Evolutionary conservation across 176 grass and related monocot species (phyloP).

Genomic region (Puccinellia tenuiflora): DNA sequence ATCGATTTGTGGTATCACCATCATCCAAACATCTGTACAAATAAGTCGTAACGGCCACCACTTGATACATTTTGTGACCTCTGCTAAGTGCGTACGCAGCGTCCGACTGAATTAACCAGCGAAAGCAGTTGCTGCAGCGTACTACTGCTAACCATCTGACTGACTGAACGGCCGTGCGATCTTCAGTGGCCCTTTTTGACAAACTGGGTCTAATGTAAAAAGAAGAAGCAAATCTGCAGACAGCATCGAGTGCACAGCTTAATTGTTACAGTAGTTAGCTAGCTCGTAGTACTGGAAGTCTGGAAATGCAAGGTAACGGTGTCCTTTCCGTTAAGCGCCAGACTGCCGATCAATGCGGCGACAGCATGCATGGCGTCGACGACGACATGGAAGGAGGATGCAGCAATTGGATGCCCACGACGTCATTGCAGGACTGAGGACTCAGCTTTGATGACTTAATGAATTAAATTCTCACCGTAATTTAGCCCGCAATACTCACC

Average conservation of each 20-base stretch:
- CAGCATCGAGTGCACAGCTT: background rate
- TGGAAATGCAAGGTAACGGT: background rate
- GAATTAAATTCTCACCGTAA: no score
- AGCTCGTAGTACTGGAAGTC: background rate
- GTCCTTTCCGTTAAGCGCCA: background rate
- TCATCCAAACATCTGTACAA: background rate
- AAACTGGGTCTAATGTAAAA: background rate
- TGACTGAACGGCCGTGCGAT: conserved; percentile 1
- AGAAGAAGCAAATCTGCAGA: background rate
- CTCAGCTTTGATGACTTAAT: no score
- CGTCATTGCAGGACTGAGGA: no score
- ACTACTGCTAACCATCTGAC: background rate
- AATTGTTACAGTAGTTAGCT: background rate
- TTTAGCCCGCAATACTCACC: no score
- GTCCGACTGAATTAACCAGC: background rate
- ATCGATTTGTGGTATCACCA: background rate
- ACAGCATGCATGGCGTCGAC: background rate
- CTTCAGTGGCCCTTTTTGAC: background rate
- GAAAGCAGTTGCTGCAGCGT: background rate
- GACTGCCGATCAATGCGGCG: background rate
- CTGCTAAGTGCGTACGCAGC: background rate
- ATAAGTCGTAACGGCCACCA: background rate
- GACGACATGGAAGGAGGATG: background rate
- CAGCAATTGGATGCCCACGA: background rate
- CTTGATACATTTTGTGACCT: background rate